Evolutionary conservation across 441 rosid genomes (phyloP).

Genomic region (Gossypium davidsonii): DNA sequence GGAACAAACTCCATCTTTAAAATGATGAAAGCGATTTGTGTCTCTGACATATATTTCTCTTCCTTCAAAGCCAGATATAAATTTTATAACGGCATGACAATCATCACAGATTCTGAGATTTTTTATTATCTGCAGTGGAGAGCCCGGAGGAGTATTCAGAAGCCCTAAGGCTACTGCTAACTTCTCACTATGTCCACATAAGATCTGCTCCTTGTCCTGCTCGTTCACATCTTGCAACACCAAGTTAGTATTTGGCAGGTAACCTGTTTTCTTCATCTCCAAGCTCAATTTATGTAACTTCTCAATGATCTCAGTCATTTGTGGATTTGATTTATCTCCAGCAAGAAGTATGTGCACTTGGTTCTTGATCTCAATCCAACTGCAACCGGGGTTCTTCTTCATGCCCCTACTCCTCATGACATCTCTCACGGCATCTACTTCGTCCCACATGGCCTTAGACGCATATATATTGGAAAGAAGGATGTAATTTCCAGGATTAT

Average conservation of each 20-base stretch:
- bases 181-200: constrained; percentile 61
- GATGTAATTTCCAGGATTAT: constrained; percentile 47
- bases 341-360: constrained; percentile 50
- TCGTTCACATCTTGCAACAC: constrained; percentile 55
- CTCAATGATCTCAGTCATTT: constrained; percentile 37
- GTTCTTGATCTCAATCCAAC: constrained; percentile 56
- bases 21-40: constrained; percentile 58
- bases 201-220: constrained; percentile 49
- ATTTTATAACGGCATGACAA: constrained; percentile 52
- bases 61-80: constrained; percentile 35
- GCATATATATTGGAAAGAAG: constrained; percentile 59
- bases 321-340: constrained; percentile 48
- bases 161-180: constrained; percentile 54
- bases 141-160: constrained; percentile 41
- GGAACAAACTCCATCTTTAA: constrained; percentile 52
- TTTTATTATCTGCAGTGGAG: constrained; percentile 49
- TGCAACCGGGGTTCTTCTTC: constrained; percentile 59
- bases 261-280: constrained; percentile 43
- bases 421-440: constrained; percentile 44
- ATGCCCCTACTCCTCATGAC: constrained; percentile 41
- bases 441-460: constrained; percentile 41
- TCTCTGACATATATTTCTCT: constrained; percentile 54
- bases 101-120: constrained; percentile 64
- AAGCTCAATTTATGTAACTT: constrained; percentile 36
- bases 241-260: constrained; percentile 30